A percentile compares a stretch with the other conserved stretches of the same genome.
phyloP scores from a whole-genome alignment of 2,329 filamentous ascomycete genomes.

The Diplodia sapinea region DNA sequence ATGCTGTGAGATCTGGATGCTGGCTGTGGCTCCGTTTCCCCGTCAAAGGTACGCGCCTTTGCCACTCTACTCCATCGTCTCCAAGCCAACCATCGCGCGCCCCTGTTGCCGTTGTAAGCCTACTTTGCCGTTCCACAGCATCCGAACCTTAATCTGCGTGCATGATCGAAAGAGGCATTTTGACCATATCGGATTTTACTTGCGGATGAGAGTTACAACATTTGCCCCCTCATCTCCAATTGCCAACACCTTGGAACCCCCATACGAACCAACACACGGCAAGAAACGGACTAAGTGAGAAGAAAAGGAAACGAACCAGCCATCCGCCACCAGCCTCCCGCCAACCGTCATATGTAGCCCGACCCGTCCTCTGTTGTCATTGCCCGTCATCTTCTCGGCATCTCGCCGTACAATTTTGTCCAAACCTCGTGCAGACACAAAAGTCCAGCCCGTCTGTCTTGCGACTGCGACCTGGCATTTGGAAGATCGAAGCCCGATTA shows the following conservation, averaged over 20 bases:
- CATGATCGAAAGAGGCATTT: constrained; percentile 5
- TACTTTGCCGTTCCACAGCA: constrained; percentile 2
- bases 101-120: background rate
- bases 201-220: constrained; percentile 15
- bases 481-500: constrained; percentile 22
- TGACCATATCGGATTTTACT: constrained; percentile 18
- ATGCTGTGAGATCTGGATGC: background rate
- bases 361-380: background rate
- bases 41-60: background rate
- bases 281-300: constrained; percentile 17
- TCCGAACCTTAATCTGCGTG: constrained; percentile 7
- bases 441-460: background rate
- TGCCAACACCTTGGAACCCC: constrained; percentile 27
- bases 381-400: background rate
- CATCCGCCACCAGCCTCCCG: constrained; percentile 11
- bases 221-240: constrained; percentile 28
- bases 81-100: constrained; percentile 12
- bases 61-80: background rate
- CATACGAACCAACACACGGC: constrained; percentile 26
- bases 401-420: constrained; percentile 20
- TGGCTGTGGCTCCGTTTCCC: background rate
- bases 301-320: constrained; percentile 15
- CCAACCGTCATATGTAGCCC: constrained; percentile 20
- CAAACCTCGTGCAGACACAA: constrained; percentile 23
- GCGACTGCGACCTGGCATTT: constrained; percentile 10